Conservation (phyloP, 176 grass and related monocot species). For the Aegilops bicornis region DNA sequence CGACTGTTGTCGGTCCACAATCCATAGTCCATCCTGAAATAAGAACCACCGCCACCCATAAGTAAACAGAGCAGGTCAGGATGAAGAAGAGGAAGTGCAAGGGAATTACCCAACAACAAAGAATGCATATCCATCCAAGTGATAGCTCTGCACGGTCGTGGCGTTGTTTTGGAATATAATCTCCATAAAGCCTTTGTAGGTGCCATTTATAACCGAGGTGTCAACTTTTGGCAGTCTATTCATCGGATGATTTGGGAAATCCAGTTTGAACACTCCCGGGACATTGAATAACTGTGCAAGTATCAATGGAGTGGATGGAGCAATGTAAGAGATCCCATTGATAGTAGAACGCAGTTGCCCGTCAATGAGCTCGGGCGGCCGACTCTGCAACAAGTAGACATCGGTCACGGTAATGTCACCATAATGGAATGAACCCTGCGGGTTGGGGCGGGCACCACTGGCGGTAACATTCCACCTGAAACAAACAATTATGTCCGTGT, state of each 20-base stretch:
- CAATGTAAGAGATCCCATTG: conserved; percentile 87
- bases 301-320: conserved; percentile 72
- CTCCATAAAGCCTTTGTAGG: conserved; percentile 94
- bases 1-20: conserved; percentile 91
- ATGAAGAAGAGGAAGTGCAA: not conserved
- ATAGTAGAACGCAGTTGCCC: conserved; percentile 63
- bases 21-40: conserved; percentile 89
- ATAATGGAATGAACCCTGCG: conserved; percentile 94
- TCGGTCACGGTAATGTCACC: conserved; percentile 91
- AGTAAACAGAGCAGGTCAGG: not conserved
- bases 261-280: conserved; percentile 79
- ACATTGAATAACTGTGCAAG: conserved; percentile 85
- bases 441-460: conserved; percentile 85
- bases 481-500: not conserved
- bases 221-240: conserved; percentile 83
- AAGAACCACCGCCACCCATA: not conserved
- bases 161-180: conserved; percentile 98
- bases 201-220: conserved; percentile 90
- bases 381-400: conserved; percentile 71
- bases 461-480: conserved; percentile 96
- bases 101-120: conserved; percentile 83
- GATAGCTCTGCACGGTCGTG: conserved; percentile 76
- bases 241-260: conserved; percentile 81
- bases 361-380: conserved; percentile 67
- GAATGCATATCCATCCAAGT: conserved; percentile 96